A percentile compares a stretch with the other conserved stretches of the same genome.
These are phyloP conservation scores for Phlegmacium glaucopus DNA, from an alignment of 768 basidiomycete species.

Conservation along the genomic window DNA sequence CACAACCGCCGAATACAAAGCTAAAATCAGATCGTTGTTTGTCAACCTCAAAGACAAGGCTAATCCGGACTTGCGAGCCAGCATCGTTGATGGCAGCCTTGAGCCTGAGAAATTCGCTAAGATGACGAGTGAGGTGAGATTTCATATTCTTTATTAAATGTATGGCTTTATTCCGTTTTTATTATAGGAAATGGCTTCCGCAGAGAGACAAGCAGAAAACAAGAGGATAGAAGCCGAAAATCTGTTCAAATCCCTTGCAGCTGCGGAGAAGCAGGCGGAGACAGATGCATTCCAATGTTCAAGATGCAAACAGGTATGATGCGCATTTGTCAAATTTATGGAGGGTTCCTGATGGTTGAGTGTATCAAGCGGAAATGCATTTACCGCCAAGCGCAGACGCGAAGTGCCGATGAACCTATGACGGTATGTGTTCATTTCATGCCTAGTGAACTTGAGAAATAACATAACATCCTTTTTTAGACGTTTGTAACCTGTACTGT, in stretches of 20 bases:
- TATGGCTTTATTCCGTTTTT: background rate
- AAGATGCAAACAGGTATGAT: slow-evolving; percentile 79
- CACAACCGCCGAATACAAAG: slow-evolving; percentile 54
- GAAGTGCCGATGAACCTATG: slow-evolving; percentile 99
- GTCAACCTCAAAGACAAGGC: slow-evolving; percentile 95
- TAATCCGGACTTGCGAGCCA: slow-evolving; percentile 83
- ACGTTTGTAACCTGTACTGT: slow-evolving; percentile 82
- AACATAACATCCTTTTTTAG: slow-evolving; percentile 29
- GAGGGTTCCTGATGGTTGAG: no score
- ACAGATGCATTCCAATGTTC: slow-evolving; percentile 98
- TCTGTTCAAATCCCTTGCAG: slow-evolving; percentile 86
- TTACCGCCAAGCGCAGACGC: slow-evolving; percentile 95
- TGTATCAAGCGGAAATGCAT: slow-evolving; percentile 68
- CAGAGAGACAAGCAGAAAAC: slow-evolving; percentile 83
- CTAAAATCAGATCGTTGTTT: slow-evolving; percentile 83
- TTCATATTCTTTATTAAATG: background rate
- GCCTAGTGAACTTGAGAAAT: no score
- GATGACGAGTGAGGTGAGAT: slow-evolving; percentile 77
- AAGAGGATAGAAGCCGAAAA: slow-evolving; percentile 82
- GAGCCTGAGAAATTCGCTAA: slow-evolving; percentile 63
- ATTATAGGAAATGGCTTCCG: slow-evolving; percentile 90
- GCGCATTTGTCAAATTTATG: no score
- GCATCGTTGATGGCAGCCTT: slow-evolving; percentile 81
- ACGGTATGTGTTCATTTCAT: slow-evolving; percentile 53
- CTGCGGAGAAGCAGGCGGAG: slow-evolving; percentile 87